These are phyloP conservation scores for Auricularia sp. DNA, from an alignment of 768 basidiomycete species.

Conservation along the genomic window DNA sequence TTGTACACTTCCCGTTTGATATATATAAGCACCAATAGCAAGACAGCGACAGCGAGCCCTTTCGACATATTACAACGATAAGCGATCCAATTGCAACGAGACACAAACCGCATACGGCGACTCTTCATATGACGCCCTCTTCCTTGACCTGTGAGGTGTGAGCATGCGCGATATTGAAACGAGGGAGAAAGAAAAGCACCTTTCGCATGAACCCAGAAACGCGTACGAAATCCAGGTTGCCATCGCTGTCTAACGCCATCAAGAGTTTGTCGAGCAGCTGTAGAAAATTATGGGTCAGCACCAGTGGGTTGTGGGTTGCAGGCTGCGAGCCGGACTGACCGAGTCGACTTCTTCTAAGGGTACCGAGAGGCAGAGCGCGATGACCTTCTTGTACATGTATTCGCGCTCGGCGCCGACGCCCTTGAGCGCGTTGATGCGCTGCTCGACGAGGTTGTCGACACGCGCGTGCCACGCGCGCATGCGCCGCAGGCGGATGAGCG, in stretches of 20 bases:
- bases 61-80: background rate
- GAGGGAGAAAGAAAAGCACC: slow-evolving; percentile 28
- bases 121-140: background rate
- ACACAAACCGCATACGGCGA: background rate
- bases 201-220: slow-evolving; percentile 91
- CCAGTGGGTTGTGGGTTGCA: background rate
- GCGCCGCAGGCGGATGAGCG: slow-evolving; percentile 61
- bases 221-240: slow-evolving; percentile 70
- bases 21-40: background rate
- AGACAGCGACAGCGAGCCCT: background rate
- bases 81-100: background rate
- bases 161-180: background rate
- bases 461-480: slow-evolving; percentile 77
- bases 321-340: slow-evolving; percentile 40
- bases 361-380: slow-evolving; percentile 80
- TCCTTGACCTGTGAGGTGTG: background rate
- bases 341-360: slow-evolving; percentile 83
- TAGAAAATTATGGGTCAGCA: slow-evolving; percentile 5
- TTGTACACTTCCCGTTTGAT: too few species aligned
- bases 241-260: slow-evolving; percentile 80
- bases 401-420: slow-evolving; percentile 83
- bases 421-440: slow-evolving; percentile 58
- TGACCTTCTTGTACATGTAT: slow-evolving; percentile 84
- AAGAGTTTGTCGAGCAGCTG: slow-evolving; percentile 81
- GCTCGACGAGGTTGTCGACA: slow-evolving; percentile 63